phyloP scores from a whole-genome alignment of 768 basidiomycete species.

The Hysterangium stoloniferum region DNA sequence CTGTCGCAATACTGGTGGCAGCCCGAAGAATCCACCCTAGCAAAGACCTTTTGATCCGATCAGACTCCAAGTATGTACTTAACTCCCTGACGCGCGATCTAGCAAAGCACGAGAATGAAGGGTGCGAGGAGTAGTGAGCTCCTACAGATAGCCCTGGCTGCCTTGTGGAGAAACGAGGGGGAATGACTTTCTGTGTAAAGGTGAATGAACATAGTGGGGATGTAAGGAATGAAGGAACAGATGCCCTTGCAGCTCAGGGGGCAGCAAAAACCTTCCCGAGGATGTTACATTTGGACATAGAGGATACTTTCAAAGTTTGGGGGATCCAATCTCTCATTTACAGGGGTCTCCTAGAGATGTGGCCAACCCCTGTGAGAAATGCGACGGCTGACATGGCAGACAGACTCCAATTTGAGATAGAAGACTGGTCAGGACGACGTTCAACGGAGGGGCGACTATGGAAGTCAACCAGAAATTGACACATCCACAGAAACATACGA shows the following conservation, averaged over 20 bases:
- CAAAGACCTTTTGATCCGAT: not conserved
- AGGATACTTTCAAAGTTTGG: not conserved
- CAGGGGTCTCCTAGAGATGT: not conserved
- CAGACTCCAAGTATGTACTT: not conserved
- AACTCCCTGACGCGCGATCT: not conserved
- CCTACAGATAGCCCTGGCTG: not conserved
- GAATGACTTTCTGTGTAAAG: not conserved
- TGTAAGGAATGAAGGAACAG: not conserved
- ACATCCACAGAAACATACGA: not conserved
- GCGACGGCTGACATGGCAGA: not conserved
- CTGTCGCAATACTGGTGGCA: not conserved
- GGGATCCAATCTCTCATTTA: not conserved
- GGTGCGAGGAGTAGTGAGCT: not conserved
- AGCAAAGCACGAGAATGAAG: not conserved
- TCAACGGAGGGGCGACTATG: not conserved
- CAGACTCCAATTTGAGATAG: not conserved
- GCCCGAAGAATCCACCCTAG: not conserved
- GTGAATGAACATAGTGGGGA: not conserved
- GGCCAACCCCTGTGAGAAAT: not conserved
- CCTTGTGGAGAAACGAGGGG: not conserved
- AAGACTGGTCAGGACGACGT: not conserved
- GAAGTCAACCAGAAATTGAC: not conserved
- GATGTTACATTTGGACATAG: not conserved
- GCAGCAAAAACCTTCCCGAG: not conserved
- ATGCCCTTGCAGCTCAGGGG: not conserved